Evolutionary conservation across 2,329 filamentous ascomycete species (phyloP).

Genomic region (Zymoseptoria pseudotritici): DNA sequence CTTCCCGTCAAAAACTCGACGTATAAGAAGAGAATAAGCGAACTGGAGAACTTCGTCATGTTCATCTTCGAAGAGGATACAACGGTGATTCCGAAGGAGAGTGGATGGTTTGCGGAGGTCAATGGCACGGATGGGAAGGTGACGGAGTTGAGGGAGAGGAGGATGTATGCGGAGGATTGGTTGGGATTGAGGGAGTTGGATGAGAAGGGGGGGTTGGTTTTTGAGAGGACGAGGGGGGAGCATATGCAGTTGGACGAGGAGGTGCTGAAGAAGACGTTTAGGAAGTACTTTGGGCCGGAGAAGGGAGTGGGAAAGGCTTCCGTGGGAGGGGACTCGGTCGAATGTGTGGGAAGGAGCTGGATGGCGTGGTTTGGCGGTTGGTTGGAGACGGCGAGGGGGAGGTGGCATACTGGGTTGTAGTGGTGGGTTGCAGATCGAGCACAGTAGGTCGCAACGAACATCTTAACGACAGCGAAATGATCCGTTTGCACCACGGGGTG

Average conservation of each 20-base stretch:
- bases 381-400: background rate
- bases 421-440: no score
- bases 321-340: background rate
- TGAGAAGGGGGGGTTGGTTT: conserved; percentile 68
- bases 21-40: conserved; percentile 65
- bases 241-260: conserved; percentile 76
- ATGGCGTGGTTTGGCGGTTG: background rate
- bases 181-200: conserved; percentile 75
- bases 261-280: conserved; percentile 58
- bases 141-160: conserved; percentile 59
- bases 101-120: conserved; percentile 82
- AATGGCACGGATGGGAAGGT: conserved; percentile 57
- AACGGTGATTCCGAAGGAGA: conserved; percentile 84
- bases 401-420: background rate
- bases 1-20: conserved; percentile 61
- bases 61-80: conserved; percentile 81
- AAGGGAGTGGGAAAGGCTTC: background rate
- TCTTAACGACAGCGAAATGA: no score
- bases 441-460: no score
- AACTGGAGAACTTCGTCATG: conserved; percentile 66
- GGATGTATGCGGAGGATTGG: conserved; percentile 87
- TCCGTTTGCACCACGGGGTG: no score
- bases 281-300: conserved; percentile 54
- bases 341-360: background rate
- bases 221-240: conserved; percentile 62